phyloP scores from a whole-genome alignment of 2,329 filamentous ascomycete genomes.

The Aspergillus versicolor region DNA sequence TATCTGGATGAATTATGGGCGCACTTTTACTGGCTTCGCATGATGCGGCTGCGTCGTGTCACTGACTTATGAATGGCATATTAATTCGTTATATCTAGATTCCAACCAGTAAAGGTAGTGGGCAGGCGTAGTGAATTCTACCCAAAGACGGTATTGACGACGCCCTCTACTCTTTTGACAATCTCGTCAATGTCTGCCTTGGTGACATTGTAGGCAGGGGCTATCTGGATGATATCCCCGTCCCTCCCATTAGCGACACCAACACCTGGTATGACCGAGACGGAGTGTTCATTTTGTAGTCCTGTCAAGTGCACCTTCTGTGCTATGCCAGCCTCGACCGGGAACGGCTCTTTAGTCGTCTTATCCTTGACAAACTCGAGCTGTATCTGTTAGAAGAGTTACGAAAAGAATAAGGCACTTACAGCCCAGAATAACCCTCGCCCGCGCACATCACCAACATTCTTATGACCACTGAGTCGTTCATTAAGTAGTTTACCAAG shows the following conservation, averaged over 20 bases:
- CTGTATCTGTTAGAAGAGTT: conserved; percentile 24
- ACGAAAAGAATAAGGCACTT: conserved; percentile 18
- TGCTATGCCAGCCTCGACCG: conserved; percentile 41
- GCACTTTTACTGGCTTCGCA: neutral
- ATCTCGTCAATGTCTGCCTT: conserved; percentile 49
- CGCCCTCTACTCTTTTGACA: conserved; percentile 43
- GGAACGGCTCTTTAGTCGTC: conserved; percentile 51
- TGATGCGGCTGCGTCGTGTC: neutral
- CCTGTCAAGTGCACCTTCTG: conserved; percentile 50
- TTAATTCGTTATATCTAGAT: neutral
- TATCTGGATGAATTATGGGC: neutral
- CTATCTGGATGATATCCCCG: conserved; percentile 56
- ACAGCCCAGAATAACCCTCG: conserved; percentile 56
- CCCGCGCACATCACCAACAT: conserved; percentile 57
- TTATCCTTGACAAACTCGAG: conserved; percentile 58
- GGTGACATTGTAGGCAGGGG: conserved; percentile 54
- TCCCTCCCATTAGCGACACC: conserved; percentile 51
- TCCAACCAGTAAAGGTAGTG: too few relatives aligned
- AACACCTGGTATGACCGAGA: conserved; percentile 53
- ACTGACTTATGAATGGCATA: neutral
- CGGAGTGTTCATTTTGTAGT: conserved; percentile 37
- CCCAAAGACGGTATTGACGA: conserved; percentile 41
- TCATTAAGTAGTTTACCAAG: conserved; percentile 41
- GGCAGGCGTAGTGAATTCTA: neutral
- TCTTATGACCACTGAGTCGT: conserved; percentile 41